Percentiles rank a stretch among this genome's conserved stretches.
Conservation (phyloP, 2,329 filamentous ascomycete genomes). For the Aspergillus sp. region DNA sequence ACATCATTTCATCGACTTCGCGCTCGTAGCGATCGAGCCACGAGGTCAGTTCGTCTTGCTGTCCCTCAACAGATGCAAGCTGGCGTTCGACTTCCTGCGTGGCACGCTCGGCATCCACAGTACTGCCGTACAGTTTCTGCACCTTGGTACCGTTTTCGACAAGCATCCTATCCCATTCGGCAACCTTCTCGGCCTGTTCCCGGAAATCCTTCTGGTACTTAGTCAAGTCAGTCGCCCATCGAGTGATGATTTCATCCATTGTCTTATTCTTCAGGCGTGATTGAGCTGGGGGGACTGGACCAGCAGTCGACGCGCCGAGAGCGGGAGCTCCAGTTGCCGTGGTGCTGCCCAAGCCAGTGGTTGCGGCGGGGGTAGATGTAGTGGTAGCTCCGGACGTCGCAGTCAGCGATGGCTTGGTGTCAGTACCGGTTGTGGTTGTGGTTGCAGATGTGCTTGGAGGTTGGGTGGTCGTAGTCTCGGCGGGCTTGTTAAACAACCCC, state of each 20-base stretch:
- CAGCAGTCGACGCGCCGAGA: slow-evolving; percentile 72
- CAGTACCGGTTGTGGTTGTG: slow-evolving; percentile 21
- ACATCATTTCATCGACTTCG: slow-evolving; percentile 86
- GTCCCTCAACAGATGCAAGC: slow-evolving; percentile 81
- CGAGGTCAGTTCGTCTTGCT: slow-evolving; percentile 84
- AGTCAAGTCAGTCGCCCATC: slow-evolving; percentile 91
- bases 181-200: slow-evolving; percentile 80
- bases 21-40: slow-evolving; percentile 90
- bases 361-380: slow-evolving; percentile 27
- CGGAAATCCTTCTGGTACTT: slow-evolving; percentile 98
- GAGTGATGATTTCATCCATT: slow-evolving; percentile 97
- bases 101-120: slow-evolving; percentile 89
- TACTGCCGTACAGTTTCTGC: slow-evolving; percentile 85
- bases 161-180: slow-evolving; percentile 85
- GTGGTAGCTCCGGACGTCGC: slow-evolving; percentile 35
- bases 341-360: slow-evolving; percentile 27
- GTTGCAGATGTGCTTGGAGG: slow-evolving; percentile 19
- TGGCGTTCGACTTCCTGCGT: slow-evolving; percentile 93
- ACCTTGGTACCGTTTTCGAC: slow-evolving; percentile 96
- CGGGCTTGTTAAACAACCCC: slow-evolving; percentile 27
- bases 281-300: slow-evolving; percentile 74
- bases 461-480: slow-evolving; percentile 25
- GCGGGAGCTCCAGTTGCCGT: slow-evolving; percentile 28
- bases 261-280: slow-evolving; percentile 96
- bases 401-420: slow-evolving; percentile 23